Conservation (phyloP, 345 rosid genomes). For the Boechera divaricarpa region DNA sequence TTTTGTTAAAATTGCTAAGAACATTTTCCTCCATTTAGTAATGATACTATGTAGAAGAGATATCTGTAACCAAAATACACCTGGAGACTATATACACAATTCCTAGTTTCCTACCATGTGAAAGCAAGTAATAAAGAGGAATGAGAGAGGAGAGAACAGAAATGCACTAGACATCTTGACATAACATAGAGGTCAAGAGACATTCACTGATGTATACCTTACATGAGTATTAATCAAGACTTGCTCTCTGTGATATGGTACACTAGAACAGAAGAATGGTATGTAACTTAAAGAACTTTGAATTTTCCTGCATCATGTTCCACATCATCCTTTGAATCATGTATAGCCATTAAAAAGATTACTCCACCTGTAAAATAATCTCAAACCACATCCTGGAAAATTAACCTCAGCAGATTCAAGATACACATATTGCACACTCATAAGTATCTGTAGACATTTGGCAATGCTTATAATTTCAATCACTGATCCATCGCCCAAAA, state of each 20-base stretch:
- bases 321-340: not conserved
- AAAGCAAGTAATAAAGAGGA: too few relatives aligned
- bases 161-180: too few relatives aligned
- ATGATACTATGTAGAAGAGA: too few relatives aligned
- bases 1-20: too few relatives aligned
- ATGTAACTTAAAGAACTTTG: not conserved
- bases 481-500: not conserved
- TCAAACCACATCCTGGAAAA: not conserved
- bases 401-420: not conserved
- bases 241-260: not conserved
- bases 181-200: not conserved
- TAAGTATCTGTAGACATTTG: not conserved
- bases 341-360: not conserved
- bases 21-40: too few relatives aligned
- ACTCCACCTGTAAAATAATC: not conserved
- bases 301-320: not conserved
- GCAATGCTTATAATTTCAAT: slow-evolving; percentile 5
- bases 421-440: not conserved
- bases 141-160: too few relatives aligned
- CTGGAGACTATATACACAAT: too few relatives aligned
- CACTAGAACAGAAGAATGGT: not conserved
- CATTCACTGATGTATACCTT: not conserved
- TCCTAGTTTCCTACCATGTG: too few relatives aligned
- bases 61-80: too few relatives aligned
- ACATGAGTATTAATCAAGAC: not conserved